phyloP scores from a whole-genome alignment of 106 monocot species.

The Triglochin maritima region DNA sequence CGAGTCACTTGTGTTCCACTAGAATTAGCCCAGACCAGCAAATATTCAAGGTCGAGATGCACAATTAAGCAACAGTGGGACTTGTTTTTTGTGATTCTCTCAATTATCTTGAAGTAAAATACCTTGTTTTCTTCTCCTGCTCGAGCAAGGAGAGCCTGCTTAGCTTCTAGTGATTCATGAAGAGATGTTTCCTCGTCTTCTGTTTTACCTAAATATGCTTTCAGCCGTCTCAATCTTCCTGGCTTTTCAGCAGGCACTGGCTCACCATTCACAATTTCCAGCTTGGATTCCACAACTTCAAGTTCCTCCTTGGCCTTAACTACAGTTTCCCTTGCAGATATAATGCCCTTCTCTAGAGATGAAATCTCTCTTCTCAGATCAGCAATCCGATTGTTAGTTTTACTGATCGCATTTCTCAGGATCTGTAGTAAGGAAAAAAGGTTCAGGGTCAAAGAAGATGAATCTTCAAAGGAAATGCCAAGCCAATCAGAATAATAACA shows the following conservation, averaged over 20 bases:
- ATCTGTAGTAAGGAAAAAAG: slow-evolving; percentile 23
- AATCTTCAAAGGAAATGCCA: too few relatives aligned
- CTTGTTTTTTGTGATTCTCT: too few relatives aligned
- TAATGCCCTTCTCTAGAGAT: slow-evolving; percentile 9
- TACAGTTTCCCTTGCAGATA: slow-evolving; percentile 28
- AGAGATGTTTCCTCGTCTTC: slow-evolving; percentile 35
- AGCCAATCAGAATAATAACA: too few relatives aligned
- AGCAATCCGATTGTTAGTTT: slow-evolving; percentile 80
- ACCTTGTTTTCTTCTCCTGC: slow-evolving; percentile 94
- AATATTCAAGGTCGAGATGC: too few relatives aligned
- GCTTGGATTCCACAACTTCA: slow-evolving; percentile 58
- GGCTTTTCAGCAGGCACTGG: slow-evolving; percentile 65
- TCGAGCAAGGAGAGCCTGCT: slow-evolving; percentile 61
- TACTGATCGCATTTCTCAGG: slow-evolving; percentile 73
- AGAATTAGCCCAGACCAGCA: too few relatives aligned
- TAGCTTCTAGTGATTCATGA: slow-evolving; percentile 63
- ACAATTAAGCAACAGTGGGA: too few relatives aligned
- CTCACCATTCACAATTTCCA: slow-evolving; percentile 66
- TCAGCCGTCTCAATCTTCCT: slow-evolving; percentile 65
- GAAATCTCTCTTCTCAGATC: slow-evolving; percentile 25
- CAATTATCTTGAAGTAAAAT: neutral
- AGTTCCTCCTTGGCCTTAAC: slow-evolving; percentile 42
- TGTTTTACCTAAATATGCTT: slow-evolving; percentile 45
- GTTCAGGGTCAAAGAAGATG: too few relatives aligned
- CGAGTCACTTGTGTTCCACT: too few relatives aligned